Base-by-base conservation (phyloP, 2,329 filamentous ascomycete species). In the Alternaria panax region DNA sequence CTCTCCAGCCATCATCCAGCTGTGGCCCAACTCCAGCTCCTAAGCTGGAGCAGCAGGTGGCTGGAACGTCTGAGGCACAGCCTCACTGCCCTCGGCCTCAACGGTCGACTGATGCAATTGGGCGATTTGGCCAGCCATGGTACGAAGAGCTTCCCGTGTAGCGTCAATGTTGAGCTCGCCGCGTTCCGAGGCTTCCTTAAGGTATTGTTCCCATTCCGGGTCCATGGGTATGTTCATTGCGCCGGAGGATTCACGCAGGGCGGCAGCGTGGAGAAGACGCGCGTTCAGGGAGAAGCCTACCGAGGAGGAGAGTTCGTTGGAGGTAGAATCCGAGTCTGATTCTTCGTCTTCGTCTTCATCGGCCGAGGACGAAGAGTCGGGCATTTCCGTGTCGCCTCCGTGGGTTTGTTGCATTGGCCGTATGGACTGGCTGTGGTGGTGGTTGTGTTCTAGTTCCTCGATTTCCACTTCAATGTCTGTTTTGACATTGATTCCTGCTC, bases 161-260 rank as follows among this genome's bases (percentile, higher is more conserved):
- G 72, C 72, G 42, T 75, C 74, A 38, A 76, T 72, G 54, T 75
- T 74, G 38, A 76, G 69, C 51, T 78, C 75, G 56, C 88, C 88
- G 6, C 85, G 82, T 70, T 91, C 89, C 48, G 89, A 85, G 42
- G 86, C 88, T 68, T 88, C 87, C 77, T 91, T 91, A 60, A 91
- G 80, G 86, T 88, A 92, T 74, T 90, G 88, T 75, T 92, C 89
- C 88, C 88, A 91, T 68, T 89, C 88, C 63, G 90, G 88, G 70
- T 91, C 89, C 65, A 91, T 82, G 25, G 86, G 83, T 46, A 85
- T 82, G 16, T 84, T 83, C 63, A 88, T 85, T 16, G 51, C 52
- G 42, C 87, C 88, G 4, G 57, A 48, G 8, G 57, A 56, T 32
- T 88, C 86, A 55, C 87, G 85, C 46, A 86, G 83, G 16, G 87